These are phyloP conservation scores for Epichloe gansuensis DNA, from an alignment of 2,329 filamentous ascomycete genomes.

Conservation along the genomic window DNA sequence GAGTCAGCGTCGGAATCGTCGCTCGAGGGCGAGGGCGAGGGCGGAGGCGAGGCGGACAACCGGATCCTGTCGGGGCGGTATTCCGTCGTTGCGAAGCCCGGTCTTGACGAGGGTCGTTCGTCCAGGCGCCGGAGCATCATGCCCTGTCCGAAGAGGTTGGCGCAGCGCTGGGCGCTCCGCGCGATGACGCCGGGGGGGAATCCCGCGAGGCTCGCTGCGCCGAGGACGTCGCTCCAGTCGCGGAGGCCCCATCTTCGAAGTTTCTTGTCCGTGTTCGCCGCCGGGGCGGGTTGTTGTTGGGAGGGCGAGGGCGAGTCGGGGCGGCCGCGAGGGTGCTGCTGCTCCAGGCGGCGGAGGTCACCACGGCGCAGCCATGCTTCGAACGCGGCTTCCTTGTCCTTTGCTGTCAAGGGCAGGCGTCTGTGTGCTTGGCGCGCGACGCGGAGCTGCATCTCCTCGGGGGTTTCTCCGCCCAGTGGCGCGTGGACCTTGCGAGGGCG, in stretches of 20 bases:
- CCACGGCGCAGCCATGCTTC: conserved; percentile 21
- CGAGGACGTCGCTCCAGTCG: conserved; percentile 79
- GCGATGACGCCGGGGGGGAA: conserved; percentile 53
- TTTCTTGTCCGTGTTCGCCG: conserved; percentile 13
- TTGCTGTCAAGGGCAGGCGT: conserved; percentile 13
- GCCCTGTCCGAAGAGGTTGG: conserved; percentile 57
- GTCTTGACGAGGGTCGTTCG: conserved; percentile 17
- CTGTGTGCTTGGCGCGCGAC: conserved; percentile 31
- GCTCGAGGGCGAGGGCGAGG: conserved; percentile 10
- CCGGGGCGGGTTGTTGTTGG: not conserved
- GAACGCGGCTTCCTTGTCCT: conserved; percentile 19
- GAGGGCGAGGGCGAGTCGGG: no score
- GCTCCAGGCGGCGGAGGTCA: conserved; percentile 8
- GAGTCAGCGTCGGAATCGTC: conserved; percentile 2
- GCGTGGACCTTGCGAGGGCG: conserved; percentile 28
- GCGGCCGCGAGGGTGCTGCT: no score
- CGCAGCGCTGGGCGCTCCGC: conserved; percentile 60
- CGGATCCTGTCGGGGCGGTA: conserved; percentile 19
- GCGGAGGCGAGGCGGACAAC: conserved; percentile 9
- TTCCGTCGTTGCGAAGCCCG: conserved; percentile 14
- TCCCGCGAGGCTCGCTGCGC: conserved; percentile 61
- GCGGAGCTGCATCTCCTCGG: conserved; percentile 31
- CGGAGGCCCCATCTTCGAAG: conserved; percentile 34
- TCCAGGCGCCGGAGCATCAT: conserved; percentile 52
- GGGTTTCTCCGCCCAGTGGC: conserved; percentile 30